A percentile compares a stretch with the other conserved stretches of the same genome.
Evolutionary conservation across 768 basidiomycete species (phyloP).

Genomic region (Crepidotus variabilis): DNA sequence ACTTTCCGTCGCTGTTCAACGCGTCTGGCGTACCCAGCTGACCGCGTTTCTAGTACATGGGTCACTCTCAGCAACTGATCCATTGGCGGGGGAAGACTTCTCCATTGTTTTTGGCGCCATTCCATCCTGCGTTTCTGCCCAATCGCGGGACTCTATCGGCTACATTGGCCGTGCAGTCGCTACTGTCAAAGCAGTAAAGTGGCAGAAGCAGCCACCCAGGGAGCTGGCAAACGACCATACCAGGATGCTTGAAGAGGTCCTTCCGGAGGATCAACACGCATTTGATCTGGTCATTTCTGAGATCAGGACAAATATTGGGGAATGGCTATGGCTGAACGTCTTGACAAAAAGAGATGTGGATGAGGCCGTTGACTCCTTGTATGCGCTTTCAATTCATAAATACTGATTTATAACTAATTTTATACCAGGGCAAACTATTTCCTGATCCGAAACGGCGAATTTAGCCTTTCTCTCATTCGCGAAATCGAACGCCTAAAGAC

Average conservation of each 20-base stretch:
- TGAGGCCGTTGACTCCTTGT: slow-evolving; percentile 84
- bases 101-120: slow-evolving; percentile 60
- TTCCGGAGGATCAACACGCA: slow-evolving; percentile 71
- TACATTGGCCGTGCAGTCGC: slow-evolving; percentile 88
- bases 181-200: slow-evolving; percentile 75
- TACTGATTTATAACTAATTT: slow-evolving; percentile 11
- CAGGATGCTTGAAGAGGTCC: slow-evolving; percentile 55
- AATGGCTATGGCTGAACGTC: slow-evolving; percentile 93
- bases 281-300: slow-evolving; percentile 74
- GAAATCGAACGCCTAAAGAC: slow-evolving; percentile 84
- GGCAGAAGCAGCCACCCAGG: slow-evolving; percentile 75
- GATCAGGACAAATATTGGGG: slow-evolving; percentile 79
- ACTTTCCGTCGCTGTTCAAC: slow-evolving; percentile 72
- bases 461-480: slow-evolving; percentile 75
- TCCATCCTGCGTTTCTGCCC: slow-evolving; percentile 70
- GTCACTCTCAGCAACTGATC: slow-evolving; percentile 65
- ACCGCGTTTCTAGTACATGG: slow-evolving; percentile 76
- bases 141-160: slow-evolving; percentile 75
- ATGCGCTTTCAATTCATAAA: slow-evolving; percentile 24
- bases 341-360: slow-evolving; percentile 80
- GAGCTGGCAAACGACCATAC: slow-evolving; percentile 64
- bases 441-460: slow-evolving; percentile 85
- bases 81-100: slow-evolving; percentile 61
- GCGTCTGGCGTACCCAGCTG: slow-evolving; percentile 83
- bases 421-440: slow-evolving; percentile 79